Base-by-base conservation (phyloP, 495 filamentous ascomycete species). In the Penicillium soppii region DNA sequence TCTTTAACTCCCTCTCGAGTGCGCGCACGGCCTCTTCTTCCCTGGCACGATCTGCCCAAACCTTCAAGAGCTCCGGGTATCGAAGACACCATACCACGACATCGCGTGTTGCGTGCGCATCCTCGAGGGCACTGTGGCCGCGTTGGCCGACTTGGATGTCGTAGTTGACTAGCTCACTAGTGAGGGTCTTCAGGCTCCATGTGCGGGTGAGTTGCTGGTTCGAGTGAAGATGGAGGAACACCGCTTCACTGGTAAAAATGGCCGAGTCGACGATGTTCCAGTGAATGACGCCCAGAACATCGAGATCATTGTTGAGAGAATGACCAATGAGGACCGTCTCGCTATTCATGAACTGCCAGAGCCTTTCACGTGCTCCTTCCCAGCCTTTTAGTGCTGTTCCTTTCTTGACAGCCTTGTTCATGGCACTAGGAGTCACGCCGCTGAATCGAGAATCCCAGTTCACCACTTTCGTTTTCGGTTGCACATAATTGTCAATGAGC, bases 301-400 rank as follows among this genome's bases (percentile, higher is more conserved):
- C 56, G 1, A 79, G 62, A 44, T 78, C 75, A 29, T 68, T 56
- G 5, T 76, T 56, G 20, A 81, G 52, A 12, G 72, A 55, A 38
- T 79, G 72, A 10, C 76, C 77, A 17, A 79, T 56, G 0, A 81
- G 60, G 13, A 81, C 61, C 7, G 77, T 79, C 30, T 74, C 52
- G 0, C 48, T 50, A 47, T 76, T 68, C 12, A 75, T 62, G 53
- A 65, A 66, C 0, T 45, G 17, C 65, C 67, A 78, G 7, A 80
- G 50, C 9, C 59, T 65, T 6, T 58, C 30, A 22, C 75, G 68
- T 9, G 72, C 77, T 1, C 52, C 58, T 41, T 63, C 43, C 70
- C 75, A 76, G 5, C 71, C 73, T 4, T 58, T 35, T 2, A 80
- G 47, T 12, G 66, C 65, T 27, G 67, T 56, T 1, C 74, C 62